These are phyloP conservation scores for Carex cristatella DNA, from an alignment of 176 grass and related monocot genomes.

Conservation along the genomic window DNA sequence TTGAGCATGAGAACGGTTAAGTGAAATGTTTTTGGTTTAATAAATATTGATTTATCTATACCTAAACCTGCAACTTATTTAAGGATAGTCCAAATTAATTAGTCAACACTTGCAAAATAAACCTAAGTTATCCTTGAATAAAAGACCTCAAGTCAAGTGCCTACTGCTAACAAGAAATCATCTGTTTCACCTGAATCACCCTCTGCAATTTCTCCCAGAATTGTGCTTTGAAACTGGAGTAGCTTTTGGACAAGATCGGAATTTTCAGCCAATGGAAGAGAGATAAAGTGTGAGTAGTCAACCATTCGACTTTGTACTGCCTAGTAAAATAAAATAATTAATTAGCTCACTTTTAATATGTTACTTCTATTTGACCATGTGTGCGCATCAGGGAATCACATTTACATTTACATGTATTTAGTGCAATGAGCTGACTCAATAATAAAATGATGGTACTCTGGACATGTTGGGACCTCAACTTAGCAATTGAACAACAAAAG, in stretches of 20 bases:
- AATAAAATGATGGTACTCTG: background rate
- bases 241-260: conserved; percentile 61
- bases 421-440: background rate
- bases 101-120: conserved; percentile 19
- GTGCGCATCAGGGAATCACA: background rate
- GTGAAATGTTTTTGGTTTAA: conserved; percentile 88
- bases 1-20: conserved; percentile 96
- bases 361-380: background rate
- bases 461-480: background rate
- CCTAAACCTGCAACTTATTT: conserved; percentile 42
- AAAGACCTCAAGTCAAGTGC: background rate
- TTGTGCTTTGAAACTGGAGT: conserved; percentile 54
- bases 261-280: conserved; percentile 82
- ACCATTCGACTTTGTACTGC: conserved; percentile 63
- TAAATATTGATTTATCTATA: conserved; percentile 94
- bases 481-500: background rate
- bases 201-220: conserved; percentile 50
- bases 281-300: conserved; percentile 89
- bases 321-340: conserved; percentile 30
- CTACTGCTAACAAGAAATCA: background rate
- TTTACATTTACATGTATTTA: background rate
- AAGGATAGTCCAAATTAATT: background rate
- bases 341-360: background rate
- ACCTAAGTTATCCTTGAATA: background rate
- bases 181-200: conserved; percentile 38